A percentile compares a stretch with the other conserved stretches of the same genome.
Evolutionary conservation across 805 yeast species (phyloP).

Genomic region (Wickerhamomyces canadensis): DNA sequence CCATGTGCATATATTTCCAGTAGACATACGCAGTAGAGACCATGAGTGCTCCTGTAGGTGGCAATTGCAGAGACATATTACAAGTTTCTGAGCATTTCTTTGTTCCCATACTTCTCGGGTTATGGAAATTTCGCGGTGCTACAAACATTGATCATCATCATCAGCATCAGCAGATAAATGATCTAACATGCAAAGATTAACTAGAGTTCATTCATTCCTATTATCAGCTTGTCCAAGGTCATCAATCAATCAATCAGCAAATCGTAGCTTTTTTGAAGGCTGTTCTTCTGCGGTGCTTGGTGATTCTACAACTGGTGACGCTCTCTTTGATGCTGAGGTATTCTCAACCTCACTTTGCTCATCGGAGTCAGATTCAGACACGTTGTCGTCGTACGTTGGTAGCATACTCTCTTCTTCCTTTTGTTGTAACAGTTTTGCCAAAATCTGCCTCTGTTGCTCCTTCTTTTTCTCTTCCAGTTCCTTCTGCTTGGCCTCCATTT

Average conservation of each 20-base stretch:
- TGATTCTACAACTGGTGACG: neutral
- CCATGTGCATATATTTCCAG: too few relatives aligned
- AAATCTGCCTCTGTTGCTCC: conserved; percentile 5
- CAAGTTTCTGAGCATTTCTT: too few relatives aligned
- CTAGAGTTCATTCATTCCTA: too few relatives aligned
- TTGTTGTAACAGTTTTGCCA: conserved; percentile 4
- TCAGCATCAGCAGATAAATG: too few relatives aligned
- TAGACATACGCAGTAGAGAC: conserved; percentile 4
- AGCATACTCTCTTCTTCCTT: conserved; percentile 15
- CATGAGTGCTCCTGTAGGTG: too few relatives aligned
- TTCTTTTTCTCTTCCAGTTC: conserved; percentile 10
- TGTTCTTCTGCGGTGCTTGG: neutral
- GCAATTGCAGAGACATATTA: too few relatives aligned
- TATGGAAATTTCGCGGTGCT: too few relatives aligned
- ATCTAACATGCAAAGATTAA: too few relatives aligned
- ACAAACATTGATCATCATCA: too few relatives aligned
- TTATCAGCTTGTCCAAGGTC: too few relatives aligned
- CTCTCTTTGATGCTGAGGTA: neutral
- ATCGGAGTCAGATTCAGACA: conserved; percentile 10
- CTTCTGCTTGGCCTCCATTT: conserved; percentile 11
- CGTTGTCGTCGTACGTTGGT: conserved; percentile 14
- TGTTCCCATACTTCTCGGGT: too few relatives aligned
- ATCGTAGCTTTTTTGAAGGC: conserved; percentile 10
- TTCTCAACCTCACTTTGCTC: neutral
- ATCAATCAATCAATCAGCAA: too few relatives aligned